Percentiles rank a stretch among this genome's conserved stretches.
Conservation (phyloP, 768 basidiomycete species). For the Phlegmacium glaucopus region DNA sequence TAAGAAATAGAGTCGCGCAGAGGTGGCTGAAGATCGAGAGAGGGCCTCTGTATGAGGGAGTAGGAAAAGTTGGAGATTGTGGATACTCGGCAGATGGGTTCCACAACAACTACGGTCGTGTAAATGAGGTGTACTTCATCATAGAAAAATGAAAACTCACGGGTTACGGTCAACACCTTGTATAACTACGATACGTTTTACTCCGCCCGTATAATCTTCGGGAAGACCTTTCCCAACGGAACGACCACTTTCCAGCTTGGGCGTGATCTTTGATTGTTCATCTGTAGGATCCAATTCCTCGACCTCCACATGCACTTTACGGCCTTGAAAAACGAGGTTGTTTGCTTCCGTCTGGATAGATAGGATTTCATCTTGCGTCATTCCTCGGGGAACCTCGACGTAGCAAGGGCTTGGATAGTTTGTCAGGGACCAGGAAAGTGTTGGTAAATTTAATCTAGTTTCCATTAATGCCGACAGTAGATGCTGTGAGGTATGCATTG, state of each 20-base stretch:
- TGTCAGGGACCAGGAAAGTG: conserved; percentile 81
- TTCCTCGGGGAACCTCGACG: conserved; percentile 69
- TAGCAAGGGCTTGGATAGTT: conserved; percentile 67
- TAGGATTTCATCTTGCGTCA: conserved; percentile 60
- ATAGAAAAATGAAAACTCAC: conserved; percentile 34
- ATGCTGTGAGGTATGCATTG: conserved; percentile 84
- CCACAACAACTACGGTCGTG: conserved; percentile 47
- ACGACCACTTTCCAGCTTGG: conserved; percentile 43
- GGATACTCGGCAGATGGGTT: conserved; percentile 78
- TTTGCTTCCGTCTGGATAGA: conserved; percentile 64
- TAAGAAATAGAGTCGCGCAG: conserved; percentile 77
- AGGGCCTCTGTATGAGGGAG: conserved; percentile 67
- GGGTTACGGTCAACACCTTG: conserved; percentile 80
- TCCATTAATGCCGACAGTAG: conserved; percentile 81
- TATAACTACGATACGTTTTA: conserved; percentile 79
- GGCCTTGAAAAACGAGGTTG: conserved; percentile 64
- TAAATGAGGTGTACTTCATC: background rate
- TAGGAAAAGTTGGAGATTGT: conserved; percentile 70
- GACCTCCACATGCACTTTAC: conserved; percentile 70
- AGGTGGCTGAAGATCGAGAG: conserved; percentile 55
- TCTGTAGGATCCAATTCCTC: conserved; percentile 51
- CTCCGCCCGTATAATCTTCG: conserved; percentile 69
- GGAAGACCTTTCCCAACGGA: conserved; percentile 60
- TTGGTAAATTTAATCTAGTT: conserved; percentile 55
- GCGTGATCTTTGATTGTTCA: conserved; percentile 23